Evolutionary conservation across 306 rosid species (phyloP), one percentile per base, ranked within the genome.

Genomic region (Cucurbita argyrosperma): DNA sequence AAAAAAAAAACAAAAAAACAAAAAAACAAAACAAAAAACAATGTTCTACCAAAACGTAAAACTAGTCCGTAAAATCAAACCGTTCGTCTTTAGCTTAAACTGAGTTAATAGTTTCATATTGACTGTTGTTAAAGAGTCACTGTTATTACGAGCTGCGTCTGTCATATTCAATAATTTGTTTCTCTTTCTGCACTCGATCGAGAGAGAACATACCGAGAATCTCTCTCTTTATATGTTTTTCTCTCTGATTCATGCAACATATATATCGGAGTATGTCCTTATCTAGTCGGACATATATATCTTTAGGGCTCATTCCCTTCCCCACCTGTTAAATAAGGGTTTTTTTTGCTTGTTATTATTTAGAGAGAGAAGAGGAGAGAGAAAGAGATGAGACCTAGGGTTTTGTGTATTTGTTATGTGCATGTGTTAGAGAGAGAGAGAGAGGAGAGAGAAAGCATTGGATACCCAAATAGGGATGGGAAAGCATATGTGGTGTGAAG

Each of bases 251-350:
- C 64, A 72, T 72, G 64, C 76, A 72, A n/a, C 64, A 55, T 52
- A 63, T 51, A 37, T 38, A 56, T 53, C 39, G 13, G 72, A 16
- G 87, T 43, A 65, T 79, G 90, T 81, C 85, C 52, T 68, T 79
- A 55, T 81, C 84, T 76, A 59, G 76, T 74, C 82, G 81, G 84
- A 82, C 82, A 75, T 77, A 67, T 54, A 55, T 60, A 81, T 61
- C 45, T 60, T 40, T 74, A 21, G n/a, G 21, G 51, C 75, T 79
- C 76, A 80, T 79, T 79, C 80, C 77, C 79, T 76, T 82, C 47
- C 78, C 45, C 60, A 65, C 83, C 65, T 68, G 61, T 40, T 63
- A 74, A 82, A 76, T 72, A 70, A 73, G 14, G 83, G 52, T 59
- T 78, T 68, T 52, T 19, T 55, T 21, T 19, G 19, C 10, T 19